Evolutionary conservation across 768 basidiomycete species (phyloP).

Genomic region (Ramaria sp.): DNA sequence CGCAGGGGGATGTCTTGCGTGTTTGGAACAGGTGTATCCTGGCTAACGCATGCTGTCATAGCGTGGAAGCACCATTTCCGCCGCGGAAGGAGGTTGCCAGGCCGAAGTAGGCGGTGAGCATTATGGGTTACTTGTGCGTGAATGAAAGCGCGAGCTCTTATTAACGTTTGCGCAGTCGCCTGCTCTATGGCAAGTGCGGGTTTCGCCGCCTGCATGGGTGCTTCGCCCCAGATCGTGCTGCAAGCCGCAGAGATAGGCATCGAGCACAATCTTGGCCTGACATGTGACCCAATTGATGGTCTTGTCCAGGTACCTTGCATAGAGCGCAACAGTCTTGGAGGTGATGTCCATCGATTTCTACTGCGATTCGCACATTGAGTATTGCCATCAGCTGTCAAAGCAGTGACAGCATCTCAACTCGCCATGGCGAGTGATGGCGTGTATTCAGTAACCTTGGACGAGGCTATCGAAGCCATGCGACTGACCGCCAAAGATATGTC

Average conservation of each 20-base stretch:
- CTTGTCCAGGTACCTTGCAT: slow-evolving; percentile 95
- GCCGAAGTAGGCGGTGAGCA: slow-evolving; percentile 82
- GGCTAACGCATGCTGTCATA: slow-evolving; percentile 21
- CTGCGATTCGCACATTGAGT: background rate
- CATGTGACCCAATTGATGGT: slow-evolving; percentile 91
- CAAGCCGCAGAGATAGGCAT: slow-evolving; percentile 90
- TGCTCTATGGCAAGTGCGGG: slow-evolving; percentile 94
- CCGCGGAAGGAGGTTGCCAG: slow-evolving; percentile 92
- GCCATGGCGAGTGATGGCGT: slow-evolving; percentile 87
- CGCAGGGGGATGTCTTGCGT: background rate
- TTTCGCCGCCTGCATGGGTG: slow-evolving; percentile 92
- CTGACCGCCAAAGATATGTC: slow-evolving; percentile 93
- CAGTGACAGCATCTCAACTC: slow-evolving; percentile 87
- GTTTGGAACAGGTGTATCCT: background rate
- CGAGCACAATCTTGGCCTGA: slow-evolving; percentile 80
- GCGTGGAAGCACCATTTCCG: slow-evolving; percentile 91
- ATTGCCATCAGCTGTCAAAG: slow-evolving; percentile 63
- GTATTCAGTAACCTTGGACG: slow-evolving; percentile 81
- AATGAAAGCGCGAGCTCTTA: background rate
- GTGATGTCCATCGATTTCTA: slow-evolving; percentile 23
- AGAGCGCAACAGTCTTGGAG: slow-evolving; percentile 80
- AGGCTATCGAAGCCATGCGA: slow-evolving; percentile 93
- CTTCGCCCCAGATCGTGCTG: slow-evolving; percentile 70
- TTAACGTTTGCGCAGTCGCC: slow-evolving; percentile 43
- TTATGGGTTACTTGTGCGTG: background rate